Percentiles rank a stretch among this genome's conserved stretches.
phyloP scores from a whole-genome alignment of 441 rosid genomes.

The Adansonia gregorii region DNA sequence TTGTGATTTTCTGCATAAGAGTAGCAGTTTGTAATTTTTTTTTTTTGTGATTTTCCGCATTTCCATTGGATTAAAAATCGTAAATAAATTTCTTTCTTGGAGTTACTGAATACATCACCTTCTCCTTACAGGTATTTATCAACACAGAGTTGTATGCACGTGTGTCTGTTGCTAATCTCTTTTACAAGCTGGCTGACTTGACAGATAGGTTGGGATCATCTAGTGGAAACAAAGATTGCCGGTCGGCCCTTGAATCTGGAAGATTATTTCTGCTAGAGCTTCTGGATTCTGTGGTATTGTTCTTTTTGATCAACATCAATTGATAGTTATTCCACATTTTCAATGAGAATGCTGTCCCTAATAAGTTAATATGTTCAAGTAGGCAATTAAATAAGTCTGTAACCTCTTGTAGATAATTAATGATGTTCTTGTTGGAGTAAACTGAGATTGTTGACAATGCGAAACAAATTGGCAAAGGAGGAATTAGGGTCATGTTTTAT shows the following conservation, averaged over 20 bases:
- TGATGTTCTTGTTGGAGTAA: neutral
- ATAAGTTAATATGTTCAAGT: neutral
- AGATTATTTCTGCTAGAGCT: constrained; percentile 81
- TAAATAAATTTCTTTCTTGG: constrained; percentile 18
- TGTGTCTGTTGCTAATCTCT: constrained; percentile 81
- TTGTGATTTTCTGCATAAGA: constrained; percentile 2
- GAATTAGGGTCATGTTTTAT: neutral
- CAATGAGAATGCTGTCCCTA: constrained; percentile 9
- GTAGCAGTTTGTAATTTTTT: neutral
- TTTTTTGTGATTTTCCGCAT: neutral
- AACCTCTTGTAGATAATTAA: constrained; percentile 2
- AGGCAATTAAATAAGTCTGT: constrained; percentile 8
- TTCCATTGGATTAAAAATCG: neutral
- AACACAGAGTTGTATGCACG: constrained; percentile 96
- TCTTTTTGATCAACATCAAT: constrained; percentile 17
- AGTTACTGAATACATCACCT: constrained; percentile 18
- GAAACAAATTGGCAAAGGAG: constrained; percentile 11
- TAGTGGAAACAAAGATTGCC: constrained; percentile 49
- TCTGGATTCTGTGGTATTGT: constrained; percentile 80
- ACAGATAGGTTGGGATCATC: constrained; percentile 50
- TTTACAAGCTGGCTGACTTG: constrained; percentile 73
- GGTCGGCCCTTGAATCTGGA: constrained; percentile 75
- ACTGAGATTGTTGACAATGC: neutral
- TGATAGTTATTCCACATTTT: neutral
- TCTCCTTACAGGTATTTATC: constrained; percentile 66